These are phyloP conservation scores for Fomitopsis palustris DNA, from an alignment of 1,284 basidiomycete species.

Conservation along the genomic window DNA sequence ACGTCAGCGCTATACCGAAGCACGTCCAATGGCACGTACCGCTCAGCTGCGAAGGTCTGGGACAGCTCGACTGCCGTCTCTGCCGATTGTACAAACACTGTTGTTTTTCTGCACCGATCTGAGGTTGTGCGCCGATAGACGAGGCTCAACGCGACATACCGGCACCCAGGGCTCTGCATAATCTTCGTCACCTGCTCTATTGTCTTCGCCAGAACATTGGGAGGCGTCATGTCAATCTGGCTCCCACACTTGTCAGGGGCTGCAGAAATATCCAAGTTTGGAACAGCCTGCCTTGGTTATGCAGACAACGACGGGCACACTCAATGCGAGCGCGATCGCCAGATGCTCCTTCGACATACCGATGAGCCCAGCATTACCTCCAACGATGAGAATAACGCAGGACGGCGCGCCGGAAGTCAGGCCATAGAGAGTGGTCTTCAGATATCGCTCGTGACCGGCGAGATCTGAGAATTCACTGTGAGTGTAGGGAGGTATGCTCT, in stretches of 20 bases:
- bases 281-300: slow-evolving; percentile 77
- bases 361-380: slow-evolving; percentile 92
- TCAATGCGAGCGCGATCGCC: slow-evolving; percentile 90
- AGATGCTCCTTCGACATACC: slow-evolving; percentile 99
- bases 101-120: slow-evolving; percentile 52
- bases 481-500: background rate
- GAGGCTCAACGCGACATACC: slow-evolving; percentile 39
- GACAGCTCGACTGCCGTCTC: slow-evolving; percentile 81
- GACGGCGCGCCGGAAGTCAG: slow-evolving; percentile 93
- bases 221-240: slow-evolving; percentile 96
- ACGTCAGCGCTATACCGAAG: background rate
- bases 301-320: slow-evolving; percentile 91
- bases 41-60: slow-evolving; percentile 66
- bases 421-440: slow-evolving; percentile 94
- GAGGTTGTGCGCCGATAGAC: background rate
- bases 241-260: background rate
- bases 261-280: background rate
- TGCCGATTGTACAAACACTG: slow-evolving; percentile 71
- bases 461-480: slow-evolving; percentile 52
- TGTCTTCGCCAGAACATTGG: slow-evolving; percentile 87
- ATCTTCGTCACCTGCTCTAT: slow-evolving; percentile 93
- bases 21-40: slow-evolving; percentile 35
- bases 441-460: slow-evolving; percentile 86
- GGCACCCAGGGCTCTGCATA: slow-evolving; percentile 89
- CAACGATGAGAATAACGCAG: slow-evolving; percentile 94